Percentiles rank a stretch among this genome's conserved stretches.
phyloP scores from a whole-genome alignment of 2,329 filamentous ascomycete species.

The Pseudopyricularia cyperi region DNA sequence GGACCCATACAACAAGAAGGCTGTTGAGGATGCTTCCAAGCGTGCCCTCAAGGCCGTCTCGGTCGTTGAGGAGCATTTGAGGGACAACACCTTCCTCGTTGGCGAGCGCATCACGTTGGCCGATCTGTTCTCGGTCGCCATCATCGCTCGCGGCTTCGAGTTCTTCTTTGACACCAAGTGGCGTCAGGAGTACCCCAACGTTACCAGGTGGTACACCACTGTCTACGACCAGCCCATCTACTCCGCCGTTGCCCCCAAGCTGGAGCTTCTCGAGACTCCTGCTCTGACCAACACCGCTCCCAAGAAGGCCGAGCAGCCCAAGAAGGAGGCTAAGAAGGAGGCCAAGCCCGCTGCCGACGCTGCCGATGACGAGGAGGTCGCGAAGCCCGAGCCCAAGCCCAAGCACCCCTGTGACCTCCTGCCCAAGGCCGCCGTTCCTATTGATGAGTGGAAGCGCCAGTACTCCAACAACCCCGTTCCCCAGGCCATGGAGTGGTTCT shows the following conservation, averaged over 20 bases:
- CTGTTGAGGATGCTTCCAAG: slow-evolving; percentile 68
- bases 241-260: slow-evolving; percentile 62
- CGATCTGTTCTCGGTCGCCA: slow-evolving; percentile 71
- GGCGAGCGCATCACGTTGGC: slow-evolving; percentile 95
- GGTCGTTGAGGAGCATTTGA: slow-evolving; percentile 76
- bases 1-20: slow-evolving; percentile 95
- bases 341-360: slow-evolving; percentile 24
- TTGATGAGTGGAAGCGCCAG: slow-evolving; percentile 98
- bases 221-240: slow-evolving; percentile 88
- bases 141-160: slow-evolving; percentile 81
- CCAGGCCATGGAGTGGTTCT: slow-evolving; percentile 90
- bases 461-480: slow-evolving; percentile 94
- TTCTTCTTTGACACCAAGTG: slow-evolving; percentile 88
- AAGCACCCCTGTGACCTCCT: slow-evolving; percentile 93
- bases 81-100: slow-evolving; percentile 91
- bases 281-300: slow-evolving; percentile 56
- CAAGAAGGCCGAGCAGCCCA: slow-evolving; percentile 67
- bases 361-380: slow-evolving; percentile 36
- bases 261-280: slow-evolving; percentile 71
- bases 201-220: slow-evolving; percentile 89
- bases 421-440: slow-evolving; percentile 62
- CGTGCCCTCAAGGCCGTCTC: slow-evolving; percentile 52
- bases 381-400: slow-evolving; percentile 54
- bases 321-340: slow-evolving; percentile 31
- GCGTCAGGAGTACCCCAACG: slow-evolving; percentile 70